These are phyloP conservation scores for Scutellaria barbata DNA, from an alignment of 257 asterid genomes.

Conservation along the genomic window DNA sequence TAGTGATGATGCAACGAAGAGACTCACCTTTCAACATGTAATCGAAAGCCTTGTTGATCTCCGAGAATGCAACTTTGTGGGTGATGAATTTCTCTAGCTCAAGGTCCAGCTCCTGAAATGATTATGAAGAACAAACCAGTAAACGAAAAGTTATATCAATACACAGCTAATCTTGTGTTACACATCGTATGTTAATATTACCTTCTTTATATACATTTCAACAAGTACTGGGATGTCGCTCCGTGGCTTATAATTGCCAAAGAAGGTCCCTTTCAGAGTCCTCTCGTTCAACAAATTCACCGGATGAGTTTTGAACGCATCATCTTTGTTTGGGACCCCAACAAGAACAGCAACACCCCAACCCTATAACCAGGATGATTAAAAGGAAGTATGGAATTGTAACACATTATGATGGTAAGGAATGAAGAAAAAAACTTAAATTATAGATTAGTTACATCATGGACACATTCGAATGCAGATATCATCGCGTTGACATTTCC, in stretches of 20 bases:
- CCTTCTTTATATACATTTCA: slow-evolving; percentile 79
- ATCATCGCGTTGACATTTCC: slow-evolving; percentile 83
- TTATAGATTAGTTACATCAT: slow-evolving; percentile 77
- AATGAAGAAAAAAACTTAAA: too few species aligned
- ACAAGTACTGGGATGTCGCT: slow-evolving; percentile 72
- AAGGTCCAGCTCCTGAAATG: slow-evolving; percentile 55
- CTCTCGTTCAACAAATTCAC: slow-evolving; percentile 71
- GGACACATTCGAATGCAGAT: slow-evolving; percentile 94
- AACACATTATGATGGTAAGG: too few species aligned
- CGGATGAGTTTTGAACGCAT: slow-evolving; percentile 73
- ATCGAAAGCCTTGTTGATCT: slow-evolving; percentile 75
- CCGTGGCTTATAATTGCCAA: slow-evolving; percentile 87
- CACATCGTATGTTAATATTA: neutral
- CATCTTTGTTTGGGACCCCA: slow-evolving; percentile 83
- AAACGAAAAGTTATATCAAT: neutral
- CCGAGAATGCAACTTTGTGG: slow-evolving; percentile 54
- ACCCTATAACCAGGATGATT: slow-evolving; percentile 49
- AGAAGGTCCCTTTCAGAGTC: slow-evolving; percentile 86
- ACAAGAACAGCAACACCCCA: slow-evolving; percentile 97
- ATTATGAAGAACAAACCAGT: neutral
- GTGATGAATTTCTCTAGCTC: slow-evolving; percentile 73
- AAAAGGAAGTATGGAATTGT: too few species aligned
- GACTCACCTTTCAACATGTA: slow-evolving; percentile 55
- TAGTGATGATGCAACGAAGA: slow-evolving; percentile 60
- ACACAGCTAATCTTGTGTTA: neutral